phyloP scores from a whole-genome alignment of 768 basidiomycete genomes.

The Tephrocybe sp. region DNA sequence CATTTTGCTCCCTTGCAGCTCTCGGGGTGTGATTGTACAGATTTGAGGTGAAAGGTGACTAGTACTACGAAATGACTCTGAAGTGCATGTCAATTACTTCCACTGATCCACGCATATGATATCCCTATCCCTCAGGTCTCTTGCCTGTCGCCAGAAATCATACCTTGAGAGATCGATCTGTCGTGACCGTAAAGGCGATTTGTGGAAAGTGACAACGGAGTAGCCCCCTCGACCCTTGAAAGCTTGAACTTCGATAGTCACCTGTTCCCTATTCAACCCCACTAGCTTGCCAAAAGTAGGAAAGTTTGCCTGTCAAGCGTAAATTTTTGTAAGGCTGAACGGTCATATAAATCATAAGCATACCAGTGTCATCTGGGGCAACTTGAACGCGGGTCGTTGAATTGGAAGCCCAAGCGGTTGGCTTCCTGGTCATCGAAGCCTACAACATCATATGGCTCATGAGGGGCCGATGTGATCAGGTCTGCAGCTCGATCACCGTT shows the following conservation, averaged over 20 bases:
- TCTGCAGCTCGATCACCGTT: constrained; percentile 42
- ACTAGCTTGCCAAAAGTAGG: constrained; percentile 50
- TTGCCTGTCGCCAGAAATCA: no score
- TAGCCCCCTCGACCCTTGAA: constrained; percentile 34
- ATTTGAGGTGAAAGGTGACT: no score
- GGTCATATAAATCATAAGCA: neutral
- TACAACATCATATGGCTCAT: constrained; percentile 36
- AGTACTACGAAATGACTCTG: no score
- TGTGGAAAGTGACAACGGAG: constrained; percentile 56
- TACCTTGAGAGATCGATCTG: no score
- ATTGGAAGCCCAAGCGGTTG: constrained; percentile 35
- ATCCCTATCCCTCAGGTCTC: no score
- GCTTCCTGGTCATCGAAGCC: constrained; percentile 49
- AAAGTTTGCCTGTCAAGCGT: constrained; percentile 30
- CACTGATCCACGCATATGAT: no score
- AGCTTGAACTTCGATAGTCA: constrained; percentile 47
- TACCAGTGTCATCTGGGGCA: constrained; percentile 49
- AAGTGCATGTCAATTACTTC: no score
- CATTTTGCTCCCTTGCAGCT: no score
- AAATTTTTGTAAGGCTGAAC: neutral
- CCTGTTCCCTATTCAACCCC: constrained; percentile 45
- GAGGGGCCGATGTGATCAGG: constrained; percentile 32
- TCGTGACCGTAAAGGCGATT: constrained; percentile 32
- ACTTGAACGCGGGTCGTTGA: constrained; percentile 38
- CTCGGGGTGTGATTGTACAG: no score